A percentile compares a stretch with the other conserved stretches of the same genome.
phyloP scores from a whole-genome alignment of 805 yeast genomes.

The Nakazawaea populi region DNA sequence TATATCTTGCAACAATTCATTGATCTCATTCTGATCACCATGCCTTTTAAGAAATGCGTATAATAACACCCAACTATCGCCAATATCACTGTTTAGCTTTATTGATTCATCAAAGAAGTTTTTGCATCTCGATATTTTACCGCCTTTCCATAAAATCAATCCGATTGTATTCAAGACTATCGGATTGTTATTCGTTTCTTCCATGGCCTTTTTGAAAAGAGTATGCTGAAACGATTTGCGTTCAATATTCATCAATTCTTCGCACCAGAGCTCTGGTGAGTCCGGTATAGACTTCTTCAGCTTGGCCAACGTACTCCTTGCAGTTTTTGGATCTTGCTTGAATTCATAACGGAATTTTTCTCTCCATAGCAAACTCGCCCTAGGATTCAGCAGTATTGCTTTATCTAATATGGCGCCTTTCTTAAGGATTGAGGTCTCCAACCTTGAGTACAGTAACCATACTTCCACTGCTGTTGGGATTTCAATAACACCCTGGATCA shows the following conservation, averaged over 20 bases:
- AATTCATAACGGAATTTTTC: constrained; percentile 56
- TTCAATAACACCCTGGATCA: constrained; percentile 40
- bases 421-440: constrained; percentile 37
- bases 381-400: constrained; percentile 48
- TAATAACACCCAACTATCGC: constrained; percentile 75
- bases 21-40: constrained; percentile 31
- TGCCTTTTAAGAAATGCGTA: constrained; percentile 38
- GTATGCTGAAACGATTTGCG: constrained; percentile 49
- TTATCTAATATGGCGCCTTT: constrained; percentile 73
- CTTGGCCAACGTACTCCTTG: constrained; percentile 46
- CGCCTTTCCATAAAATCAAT: constrained; percentile 56
- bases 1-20: constrained; percentile 30
- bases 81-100: constrained; percentile 47
- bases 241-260: constrained; percentile 40
- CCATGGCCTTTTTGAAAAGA: constrained; percentile 65
- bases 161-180: constrained; percentile 62
- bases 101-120: constrained; percentile 74
- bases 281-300: constrained; percentile 55
- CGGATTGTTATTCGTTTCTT: constrained; percentile 55
- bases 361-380: constrained; percentile 48
- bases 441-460: constrained; percentile 48
- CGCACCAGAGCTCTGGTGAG: constrained; percentile 62
- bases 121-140: constrained; percentile 55
- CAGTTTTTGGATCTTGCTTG: constrained; percentile 39
- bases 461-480: constrained; percentile 38